phyloP scores from a whole-genome alignment of 306 rosid genomes.

The Luffa acutangula region DNA sequence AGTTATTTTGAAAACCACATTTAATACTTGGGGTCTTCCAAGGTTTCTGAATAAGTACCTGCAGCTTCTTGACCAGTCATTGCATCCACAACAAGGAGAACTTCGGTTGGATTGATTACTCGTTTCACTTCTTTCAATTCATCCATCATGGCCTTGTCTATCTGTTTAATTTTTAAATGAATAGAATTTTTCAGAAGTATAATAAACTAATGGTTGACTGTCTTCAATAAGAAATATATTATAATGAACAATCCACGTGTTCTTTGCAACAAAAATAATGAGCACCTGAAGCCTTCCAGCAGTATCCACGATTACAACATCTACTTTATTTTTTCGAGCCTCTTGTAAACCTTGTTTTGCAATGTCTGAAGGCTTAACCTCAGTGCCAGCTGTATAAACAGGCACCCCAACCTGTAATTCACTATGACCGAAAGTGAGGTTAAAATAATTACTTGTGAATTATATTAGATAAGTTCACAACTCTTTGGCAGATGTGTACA shows the following conservation, averaged over 20 bases:
- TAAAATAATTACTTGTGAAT: neutral
- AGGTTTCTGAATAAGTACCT: slow-evolving; percentile 32
- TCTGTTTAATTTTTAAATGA: slow-evolving; percentile 29
- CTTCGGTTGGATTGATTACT: slow-evolving; percentile 74
- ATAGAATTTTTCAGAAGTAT: neutral
- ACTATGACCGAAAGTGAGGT: slow-evolving; percentile 28
- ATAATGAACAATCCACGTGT: neutral
- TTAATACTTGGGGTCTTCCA: neutral
- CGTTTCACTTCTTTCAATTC: slow-evolving; percentile 87
- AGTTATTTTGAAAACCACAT: neutral
- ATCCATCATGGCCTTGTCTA: slow-evolving; percentile 94
- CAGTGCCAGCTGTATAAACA: slow-evolving; percentile 83
- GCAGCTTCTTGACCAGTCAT: slow-evolving; percentile 99
- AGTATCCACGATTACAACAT: slow-evolving; percentile 87
- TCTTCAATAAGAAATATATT: neutral
- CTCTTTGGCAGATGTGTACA: neutral
- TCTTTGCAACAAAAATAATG: neutral
- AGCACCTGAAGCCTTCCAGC: slow-evolving; percentile 99
- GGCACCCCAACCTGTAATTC: slow-evolving; percentile 82
- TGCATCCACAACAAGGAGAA: slow-evolving; percentile 96
- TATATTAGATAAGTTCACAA: neutral
- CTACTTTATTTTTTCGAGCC: slow-evolving; percentile 84
- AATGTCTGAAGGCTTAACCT: slow-evolving; percentile 76
- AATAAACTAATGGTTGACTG: slow-evolving; percentile 6
- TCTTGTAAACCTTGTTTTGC: slow-evolving; percentile 87